phyloP scores from a whole-genome alignment of 2,329 filamentous ascomycete genomes.

The Pyrenophora teres region DNA sequence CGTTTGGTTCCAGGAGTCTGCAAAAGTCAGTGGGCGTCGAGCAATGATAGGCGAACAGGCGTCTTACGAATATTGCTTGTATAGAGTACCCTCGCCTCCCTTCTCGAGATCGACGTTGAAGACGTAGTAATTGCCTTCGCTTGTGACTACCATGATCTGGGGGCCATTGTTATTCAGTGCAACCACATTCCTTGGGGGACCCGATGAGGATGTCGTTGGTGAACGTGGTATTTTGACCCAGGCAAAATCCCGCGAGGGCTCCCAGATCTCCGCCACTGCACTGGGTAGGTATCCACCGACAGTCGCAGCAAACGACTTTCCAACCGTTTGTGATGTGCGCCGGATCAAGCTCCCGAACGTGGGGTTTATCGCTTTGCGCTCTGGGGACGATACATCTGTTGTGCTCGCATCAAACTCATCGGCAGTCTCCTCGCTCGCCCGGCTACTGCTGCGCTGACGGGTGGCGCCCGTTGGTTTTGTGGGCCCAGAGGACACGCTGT shows the following conservation, averaged over 20 bases:
- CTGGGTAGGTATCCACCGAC: constrained; percentile 91
- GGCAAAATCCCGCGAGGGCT: constrained; percentile 91
- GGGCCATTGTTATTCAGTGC: constrained; percentile 94
- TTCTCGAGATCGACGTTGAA: constrained; percentile 95
- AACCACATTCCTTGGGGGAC: constrained; percentile 84
- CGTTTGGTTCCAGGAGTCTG: constrained; percentile 44
- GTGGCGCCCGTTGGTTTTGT: constrained; percentile 29
- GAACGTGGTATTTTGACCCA: constrained; percentile 88
- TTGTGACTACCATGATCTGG: constrained; percentile 97
- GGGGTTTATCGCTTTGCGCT: constrained; percentile 61
- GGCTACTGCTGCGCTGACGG: constrained; percentile 51
- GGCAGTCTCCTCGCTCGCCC: constrained; percentile 45
- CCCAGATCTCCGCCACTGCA: constrained; percentile 97
- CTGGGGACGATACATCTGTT: constrained; percentile 33
- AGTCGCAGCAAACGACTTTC: constrained; percentile 83
- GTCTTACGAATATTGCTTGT: constrained; percentile 93
- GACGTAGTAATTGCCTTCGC: constrained; percentile 91
- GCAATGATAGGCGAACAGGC: neutral
- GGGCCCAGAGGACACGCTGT: constrained; percentile 38
- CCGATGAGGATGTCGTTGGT: constrained; percentile 39
- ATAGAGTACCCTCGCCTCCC: constrained; percentile 87
- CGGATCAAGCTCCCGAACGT: constrained; percentile 89
- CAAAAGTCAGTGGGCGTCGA: constrained; percentile 20
- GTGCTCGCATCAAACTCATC: constrained; percentile 51
- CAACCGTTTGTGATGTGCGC: constrained; percentile 93